Base-by-base conservation (phyloP, 1,284 basidiomycete genomes). In the Rhodotorula sp. region DNA sequence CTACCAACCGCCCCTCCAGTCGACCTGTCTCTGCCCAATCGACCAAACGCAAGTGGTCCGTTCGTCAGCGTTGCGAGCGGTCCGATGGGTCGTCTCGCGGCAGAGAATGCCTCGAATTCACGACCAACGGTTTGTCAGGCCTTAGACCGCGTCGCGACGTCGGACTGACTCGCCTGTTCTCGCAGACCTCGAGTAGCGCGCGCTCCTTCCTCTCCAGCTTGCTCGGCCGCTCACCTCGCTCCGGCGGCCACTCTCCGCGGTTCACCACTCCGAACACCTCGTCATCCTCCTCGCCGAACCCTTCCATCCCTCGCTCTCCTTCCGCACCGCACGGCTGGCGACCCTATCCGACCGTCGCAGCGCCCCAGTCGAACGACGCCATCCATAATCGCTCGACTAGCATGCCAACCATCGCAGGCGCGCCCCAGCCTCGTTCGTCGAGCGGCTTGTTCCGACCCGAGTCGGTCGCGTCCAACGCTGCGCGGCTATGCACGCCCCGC, bases 131-230 rank as follows among this genome's bases (percentile, higher is more conserved):
- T 53, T n/a, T 26, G 34, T 62, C 28, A 1, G 11, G 4, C 28
- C 4, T 16, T 15, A 9, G 7, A 1, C 20, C 16, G 18, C 11
- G 2, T n/a, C 26, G 13, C 2, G 5, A 15, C 37, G 28, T 0
- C 24, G 22, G 20, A 28, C 50, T 62, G 28, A 59, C 44, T 44
- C 26, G 24, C 31, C 4, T 54, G 9, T 5, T 30, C 31, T 7
- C 9, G 24, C 50, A 37, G 53, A 40, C 26, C 7, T n/a, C 44
- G 6, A 37, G 66, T 15, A 55, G 63, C 2, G 53, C 67, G 6
- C 72, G 67, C 20, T 37, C 69, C 9, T 67, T 73, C 61, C 31
- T 73, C 18, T 52, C 69, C 18, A 62, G 48, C 47, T 58, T 73
- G 20, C 52, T 73, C 44, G 48, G 46, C 11, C 65, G 69, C 30